Percentiles rank a stretch among this genome's conserved stretches.
Conservation (phyloP, 139 green algal genomes). For the Astrephomene gubernaculifera region DNA sequence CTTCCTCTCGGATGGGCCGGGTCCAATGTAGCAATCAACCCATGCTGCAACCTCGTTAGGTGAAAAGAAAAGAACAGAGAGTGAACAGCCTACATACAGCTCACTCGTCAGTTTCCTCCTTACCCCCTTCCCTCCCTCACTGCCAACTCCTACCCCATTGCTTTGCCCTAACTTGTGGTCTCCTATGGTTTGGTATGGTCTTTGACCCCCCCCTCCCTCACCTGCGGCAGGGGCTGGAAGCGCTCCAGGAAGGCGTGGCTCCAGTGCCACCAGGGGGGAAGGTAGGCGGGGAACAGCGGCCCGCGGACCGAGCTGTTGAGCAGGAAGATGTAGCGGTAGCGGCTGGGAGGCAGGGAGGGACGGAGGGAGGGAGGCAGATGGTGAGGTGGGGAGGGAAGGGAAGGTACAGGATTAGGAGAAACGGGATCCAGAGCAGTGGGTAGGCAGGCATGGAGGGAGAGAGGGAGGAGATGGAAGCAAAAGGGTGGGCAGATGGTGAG, state of each 20-base stretch:
- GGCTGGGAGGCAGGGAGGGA: conserved; percentile 2
- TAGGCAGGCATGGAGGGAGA: not conserved
- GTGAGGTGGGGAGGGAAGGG: not conserved
- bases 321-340: conserved; percentile 77
- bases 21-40: no score
- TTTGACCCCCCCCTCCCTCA: no score
- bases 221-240: conserved; percentile 25
- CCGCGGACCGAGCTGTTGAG: conserved; percentile 75
- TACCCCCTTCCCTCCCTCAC: not conserved
- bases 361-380: not conserved
- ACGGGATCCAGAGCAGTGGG: no score
- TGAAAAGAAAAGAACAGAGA: no score
- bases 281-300: conserved; percentile 68
- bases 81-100: no score
- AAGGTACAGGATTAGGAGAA: no score
- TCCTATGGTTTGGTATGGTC: no score
- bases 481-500: not conserved
- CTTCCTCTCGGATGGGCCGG: no score
- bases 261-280: conserved; percentile 81
- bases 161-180: no score
- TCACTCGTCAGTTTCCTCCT: no score
- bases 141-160: not conserved
- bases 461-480: no score
- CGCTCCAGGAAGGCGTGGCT: conserved; percentile 67
- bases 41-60: no score